Base-by-base conservation (phyloP, 1,139 yeast genomes). In the Scheffersomyces cryptocercus region DNA sequence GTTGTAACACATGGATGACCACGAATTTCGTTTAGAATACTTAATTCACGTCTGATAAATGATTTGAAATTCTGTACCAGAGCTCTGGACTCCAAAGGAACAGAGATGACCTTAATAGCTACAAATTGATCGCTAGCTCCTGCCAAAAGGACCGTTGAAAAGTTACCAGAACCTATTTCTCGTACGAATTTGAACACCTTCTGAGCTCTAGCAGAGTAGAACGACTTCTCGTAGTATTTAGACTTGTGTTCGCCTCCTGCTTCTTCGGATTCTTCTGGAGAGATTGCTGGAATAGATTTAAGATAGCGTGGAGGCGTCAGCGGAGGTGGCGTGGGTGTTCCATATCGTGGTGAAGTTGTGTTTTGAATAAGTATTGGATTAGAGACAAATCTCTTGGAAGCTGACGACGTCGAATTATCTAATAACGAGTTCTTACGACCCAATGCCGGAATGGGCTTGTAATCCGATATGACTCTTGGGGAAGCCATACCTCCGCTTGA, bases 11-110 rank as follows among this genome's bases (percentile, higher is more conserved):
- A 75, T 32, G 65, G 82, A 62, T 59, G 85, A 31, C n/a, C 24
- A 62, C 61, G 61, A 57, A 65, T 50, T 42, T 56, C 71, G 46
- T 69, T 67, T 46, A 93, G 70, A 10, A 90, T 81, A 36, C 81
- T 83, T 34, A 91, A 63, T 59, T 93, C 99, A 49, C 98, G 75
- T 30, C 76, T 72, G 38, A 91, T 69, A 13, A 91, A 87, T 45
- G 82, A 80, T 55, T 85, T 88, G 47, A 88, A 72, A 48, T 70
- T 69, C 35, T 56, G 47, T 45, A 70, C 51, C 46, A 64, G 66
- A 13, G 48, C 46, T 47, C 57, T 44, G 47, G 61, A 54, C 43
- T 64, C 58, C 30, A 54, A 42, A 43, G 77, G 78, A 7, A 70
- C 58, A 2, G 61, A 47, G 13, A 74, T 67, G 15, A 79, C 68